Evolutionary conservation across 768 basidiomycete genomes (phyloP).

Genomic region (Mycena sanguinolenta): DNA sequence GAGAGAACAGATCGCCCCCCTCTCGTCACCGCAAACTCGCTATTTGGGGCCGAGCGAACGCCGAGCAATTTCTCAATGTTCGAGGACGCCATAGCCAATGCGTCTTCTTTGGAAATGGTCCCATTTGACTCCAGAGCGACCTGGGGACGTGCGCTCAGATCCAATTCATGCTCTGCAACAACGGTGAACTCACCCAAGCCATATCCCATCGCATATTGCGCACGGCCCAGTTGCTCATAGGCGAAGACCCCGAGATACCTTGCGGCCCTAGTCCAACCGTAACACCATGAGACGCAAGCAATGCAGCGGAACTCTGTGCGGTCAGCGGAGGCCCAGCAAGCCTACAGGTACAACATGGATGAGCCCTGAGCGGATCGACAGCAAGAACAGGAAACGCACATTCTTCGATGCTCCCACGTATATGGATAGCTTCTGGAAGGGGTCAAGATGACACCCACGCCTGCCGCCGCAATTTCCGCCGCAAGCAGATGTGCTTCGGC

Average conservation of each 20-base stretch:
- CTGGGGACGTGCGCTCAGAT: constrained; percentile 33
- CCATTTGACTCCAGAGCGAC: constrained; percentile 49
- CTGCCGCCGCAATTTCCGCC: constrained; percentile 73
- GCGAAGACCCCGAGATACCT: not conserved
- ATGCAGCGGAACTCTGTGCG: constrained; percentile 65
- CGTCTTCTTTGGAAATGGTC: constrained; percentile 47
- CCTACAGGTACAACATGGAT: constrained; percentile 38
- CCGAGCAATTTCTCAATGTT: constrained; percentile 61
- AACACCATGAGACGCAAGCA: constrained; percentile 73
- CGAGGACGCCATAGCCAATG: constrained; percentile 54
- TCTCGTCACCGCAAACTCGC: constrained; percentile 55
- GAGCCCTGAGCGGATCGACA: constrained; percentile 1
- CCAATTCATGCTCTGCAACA: not conserved
- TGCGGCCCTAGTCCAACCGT: constrained; percentile 71
- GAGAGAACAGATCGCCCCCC: constrained; percentile 53
- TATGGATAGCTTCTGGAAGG: constrained; percentile 78
- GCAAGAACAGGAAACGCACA: constrained; percentile 53
- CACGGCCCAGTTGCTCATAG: constrained; percentile 59
- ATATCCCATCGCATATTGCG: constrained; percentile 81
- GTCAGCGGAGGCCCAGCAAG: constrained; percentile 60
- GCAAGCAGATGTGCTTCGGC: constrained; percentile 82
- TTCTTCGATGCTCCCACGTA: constrained; percentile 73
- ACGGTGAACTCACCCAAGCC: constrained; percentile 71
- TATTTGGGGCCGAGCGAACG: constrained; percentile 44
- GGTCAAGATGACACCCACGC: constrained; percentile 77